phyloP scores from a whole-genome alignment of 495 filamentous ascomycete species.

The Hypoxylon fragiforme region DNA sequence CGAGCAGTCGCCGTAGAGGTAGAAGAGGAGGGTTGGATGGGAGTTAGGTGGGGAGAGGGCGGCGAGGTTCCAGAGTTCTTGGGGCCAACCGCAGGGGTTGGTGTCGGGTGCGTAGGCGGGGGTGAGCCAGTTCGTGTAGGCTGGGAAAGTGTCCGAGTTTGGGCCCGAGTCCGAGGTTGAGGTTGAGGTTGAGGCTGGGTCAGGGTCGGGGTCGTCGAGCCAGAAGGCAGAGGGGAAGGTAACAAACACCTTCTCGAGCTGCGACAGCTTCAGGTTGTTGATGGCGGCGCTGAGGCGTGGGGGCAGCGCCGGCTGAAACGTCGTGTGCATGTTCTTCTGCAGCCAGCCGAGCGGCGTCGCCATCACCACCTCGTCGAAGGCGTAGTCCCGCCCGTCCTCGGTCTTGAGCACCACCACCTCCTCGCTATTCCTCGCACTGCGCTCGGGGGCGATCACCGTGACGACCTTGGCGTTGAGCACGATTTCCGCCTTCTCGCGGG shows the following conservation, averaged over 20 bases:
- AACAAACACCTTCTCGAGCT: constrained; percentile 76
- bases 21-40: constrained; percentile 77
- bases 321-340: constrained; percentile 60
- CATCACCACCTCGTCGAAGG: constrained; percentile 72
- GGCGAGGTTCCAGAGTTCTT: constrained; percentile 68
- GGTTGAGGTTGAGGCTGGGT: no score
- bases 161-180: no score
- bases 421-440: neutral
- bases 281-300: constrained; percentile 61
- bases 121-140: constrained; percentile 60
- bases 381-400: constrained; percentile 37
- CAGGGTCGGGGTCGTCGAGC: no score
- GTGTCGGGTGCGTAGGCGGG: constrained; percentile 54
- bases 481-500: constrained; percentile 56
- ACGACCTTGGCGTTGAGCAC: constrained; percentile 55
- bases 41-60: constrained; percentile 54
- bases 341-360: constrained; percentile 75
- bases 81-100: constrained; percentile 62
- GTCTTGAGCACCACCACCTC: constrained; percentile 49
- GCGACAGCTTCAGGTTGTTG: constrained; percentile 65
- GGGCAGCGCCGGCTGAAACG: constrained; percentile 65
- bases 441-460: constrained; percentile 42
- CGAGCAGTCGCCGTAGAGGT: constrained; percentile 61
- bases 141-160: constrained; percentile 13
- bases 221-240: constrained; percentile 63